Base-by-base conservation (phyloP, 768 basidiomycete species). In the Cubamyces lactineus region DNA sequence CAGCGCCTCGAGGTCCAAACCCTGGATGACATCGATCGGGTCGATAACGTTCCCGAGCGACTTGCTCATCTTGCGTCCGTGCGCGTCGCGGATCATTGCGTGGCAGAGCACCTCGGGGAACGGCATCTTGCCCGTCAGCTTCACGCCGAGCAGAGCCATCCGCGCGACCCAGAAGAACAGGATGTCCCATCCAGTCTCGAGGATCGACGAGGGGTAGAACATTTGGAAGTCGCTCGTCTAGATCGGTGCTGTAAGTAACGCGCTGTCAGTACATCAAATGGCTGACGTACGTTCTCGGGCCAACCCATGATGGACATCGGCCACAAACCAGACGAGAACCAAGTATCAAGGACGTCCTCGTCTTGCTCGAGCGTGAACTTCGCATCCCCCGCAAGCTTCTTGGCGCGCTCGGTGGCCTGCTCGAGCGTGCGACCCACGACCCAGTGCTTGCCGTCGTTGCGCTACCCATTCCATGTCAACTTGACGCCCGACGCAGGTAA, bases 161-260 rank as follows among this genome's bases (percentile, higher is more conserved):
- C 97, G 90, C 16, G 97, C 96, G 7, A 98, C 96, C 97, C 97
- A 99, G 85, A 98, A 98, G 83, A 96, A 96, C n/a, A 99, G 76
- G 69, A 98, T 98, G 66, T 98, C 97, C 96, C 97, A 98, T 48
- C 97, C 97, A 0, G 97, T 99, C 78, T 98, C 97, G 30, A 98
- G 85, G 46, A 98, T 68, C n/a, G 87, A 84, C 2, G 92, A 78
- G 0, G 97, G 97, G 74, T 96, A 99, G 79, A 92, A 98, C 30
- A 80, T 78, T 65, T 86, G 74, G 43, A 93, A 67, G 72, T 98
- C 96, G 4, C 77, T 63, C 0, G 94, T 95, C 92, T 94, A 64
- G 21, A 16, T 1, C 5, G 16, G 3, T 7, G 17, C 50, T 15
- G 26, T 56, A 21, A 52, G 41, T 26, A 19, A 24, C 13, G 17